Evolutionary conservation across 1,284 basidiomycete species (phyloP), one percentile per base, ranked within the genome.

Genomic region (Neotropicomus parvogracilis): DNA sequence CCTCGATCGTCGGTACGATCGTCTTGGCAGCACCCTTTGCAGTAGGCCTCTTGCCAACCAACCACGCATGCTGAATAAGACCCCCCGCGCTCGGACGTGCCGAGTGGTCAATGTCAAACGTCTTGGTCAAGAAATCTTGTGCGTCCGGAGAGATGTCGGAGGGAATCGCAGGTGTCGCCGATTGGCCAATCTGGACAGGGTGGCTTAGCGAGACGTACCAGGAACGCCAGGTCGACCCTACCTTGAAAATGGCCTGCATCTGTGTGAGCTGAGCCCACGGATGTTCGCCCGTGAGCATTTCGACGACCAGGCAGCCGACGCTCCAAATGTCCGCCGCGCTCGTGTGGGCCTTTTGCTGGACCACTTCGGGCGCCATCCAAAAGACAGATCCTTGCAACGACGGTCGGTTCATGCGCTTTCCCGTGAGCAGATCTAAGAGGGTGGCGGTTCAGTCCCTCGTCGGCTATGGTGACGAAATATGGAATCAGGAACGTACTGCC

Each of bases 341-440:
- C 6, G 95, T 97, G 65, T 98, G 95, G 2, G 81, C 80, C 16
- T 87, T 95, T 70, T 99, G 95, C 66, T 97, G 95, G 51, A 99
- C 95, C 13, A 97, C 94, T 66, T 99, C 97, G 0, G 94, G 94
- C 0, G 94, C 94, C 94, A 97, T 97, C 94, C 95, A 98, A 70
- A 97, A 98, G 14, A 97, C 95, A 1, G 93, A 95, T 1, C 95
- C 95, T 68, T 98, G 95, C 16, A 98, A 70, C 1, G 94, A 97
- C 0, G 92, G 91, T 4, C 95, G 78, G 64, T 97, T 88, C 26
- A 83, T 79, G 26, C 88, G 83, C 54, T 85, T 82, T 3, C 83
- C 82, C n/a, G 81, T 79, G 48, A 91, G 70, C 10, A 94, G 75
- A 67, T 86, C 91, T 94, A 54, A 1, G 32, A 29, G 3, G 24